Conservation (phyloP, 106 monocot genomes). For the Phalaenopsis aphrodite region DNA sequence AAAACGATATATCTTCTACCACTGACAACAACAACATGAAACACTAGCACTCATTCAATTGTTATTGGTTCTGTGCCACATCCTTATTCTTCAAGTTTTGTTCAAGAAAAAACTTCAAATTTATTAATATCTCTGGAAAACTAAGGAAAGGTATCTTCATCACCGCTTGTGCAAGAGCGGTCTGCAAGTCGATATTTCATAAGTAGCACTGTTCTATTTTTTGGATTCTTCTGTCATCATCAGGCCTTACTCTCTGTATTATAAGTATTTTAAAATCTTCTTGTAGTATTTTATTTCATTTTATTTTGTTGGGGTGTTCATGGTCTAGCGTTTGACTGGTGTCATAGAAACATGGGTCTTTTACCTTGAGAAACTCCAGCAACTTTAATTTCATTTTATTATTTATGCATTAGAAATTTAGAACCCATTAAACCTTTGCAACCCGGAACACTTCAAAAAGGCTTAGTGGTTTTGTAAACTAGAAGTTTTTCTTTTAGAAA, state of each 20-base stretch:
- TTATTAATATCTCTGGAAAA: conserved; percentile 10
- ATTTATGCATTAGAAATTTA: no score
- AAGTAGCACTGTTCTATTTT: not conserved
- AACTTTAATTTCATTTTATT: no score
- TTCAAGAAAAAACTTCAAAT: not conserved
- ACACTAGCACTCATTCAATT: conserved; percentile 12
- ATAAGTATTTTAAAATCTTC: not conserved
- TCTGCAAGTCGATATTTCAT: not conserved
- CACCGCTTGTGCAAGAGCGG: conserved; percentile 14
- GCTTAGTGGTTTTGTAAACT: no score
- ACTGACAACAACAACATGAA: conserved; percentile 3
- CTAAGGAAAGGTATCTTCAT: conserved; percentile 14
- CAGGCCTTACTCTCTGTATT: not conserved
- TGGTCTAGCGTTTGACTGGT: no score
- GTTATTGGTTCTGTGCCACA: conserved; percentile 11
- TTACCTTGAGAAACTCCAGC: no score
- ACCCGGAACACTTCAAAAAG: no score
- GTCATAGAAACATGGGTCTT: no score
- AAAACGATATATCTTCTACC: conserved; percentile 18
- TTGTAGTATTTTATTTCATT: no score
- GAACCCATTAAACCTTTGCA: no score
- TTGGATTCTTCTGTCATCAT: not conserved
- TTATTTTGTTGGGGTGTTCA: no score
- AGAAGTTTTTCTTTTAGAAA: no score
- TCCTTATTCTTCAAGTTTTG: conserved; percentile 13